Percentiles rank a stretch among this genome's conserved stretches.
Evolutionary conservation across 2,329 filamentous ascomycete species (phyloP).

Genomic region (Cytospora mali): DNA sequence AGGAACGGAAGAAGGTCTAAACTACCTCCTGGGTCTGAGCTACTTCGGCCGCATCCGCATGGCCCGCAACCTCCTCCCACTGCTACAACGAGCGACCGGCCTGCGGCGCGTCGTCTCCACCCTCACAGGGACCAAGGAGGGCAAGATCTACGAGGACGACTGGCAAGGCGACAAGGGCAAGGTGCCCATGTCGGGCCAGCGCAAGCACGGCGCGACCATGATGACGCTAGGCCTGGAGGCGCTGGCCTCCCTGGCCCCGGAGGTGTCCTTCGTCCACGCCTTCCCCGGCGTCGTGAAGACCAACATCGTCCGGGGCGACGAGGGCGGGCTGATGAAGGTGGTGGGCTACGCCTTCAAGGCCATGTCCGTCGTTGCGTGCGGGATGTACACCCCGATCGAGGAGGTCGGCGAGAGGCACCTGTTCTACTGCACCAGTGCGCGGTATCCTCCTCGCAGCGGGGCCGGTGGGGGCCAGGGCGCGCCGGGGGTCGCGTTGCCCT

Average conservation of each 20-base stretch:
- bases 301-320: conserved; percentile 32
- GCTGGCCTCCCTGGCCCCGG: conserved; percentile 48
- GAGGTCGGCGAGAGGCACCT: conserved; percentile 44
- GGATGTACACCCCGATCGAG: conserved; percentile 23
- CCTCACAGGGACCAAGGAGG: conserved; percentile 56
- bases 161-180: conserved; percentile 42
- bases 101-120: conserved; percentile 59
- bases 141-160: conserved; percentile 48
- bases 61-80: conserved; percentile 58
- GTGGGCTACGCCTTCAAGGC: conserved; percentile 36
- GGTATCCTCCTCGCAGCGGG: conserved; percentile 35
- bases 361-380: conserved; percentile 24
- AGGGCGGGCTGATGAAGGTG: conserved; percentile 29
- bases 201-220: conserved; percentile 51
- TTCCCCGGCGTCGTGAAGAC: conserved; percentile 44
- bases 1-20: conserved; percentile 62
- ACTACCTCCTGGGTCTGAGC: conserved; percentile 52
- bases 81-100: conserved; percentile 47
- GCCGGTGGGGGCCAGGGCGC: conserved; percentile 31
- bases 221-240: conserved; percentile 53
- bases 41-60: conserved; percentile 63
- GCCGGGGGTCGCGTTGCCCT: conserved; percentile 32
- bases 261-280: conserved; percentile 44
- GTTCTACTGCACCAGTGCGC: conserved; percentile 41
- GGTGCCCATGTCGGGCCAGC: conserved; percentile 42